Percentiles rank a stretch among this genome's conserved stretches.
Conservation (phyloP, 768 basidiomycete species). For the Termitomyces eurrhizus region DNA sequence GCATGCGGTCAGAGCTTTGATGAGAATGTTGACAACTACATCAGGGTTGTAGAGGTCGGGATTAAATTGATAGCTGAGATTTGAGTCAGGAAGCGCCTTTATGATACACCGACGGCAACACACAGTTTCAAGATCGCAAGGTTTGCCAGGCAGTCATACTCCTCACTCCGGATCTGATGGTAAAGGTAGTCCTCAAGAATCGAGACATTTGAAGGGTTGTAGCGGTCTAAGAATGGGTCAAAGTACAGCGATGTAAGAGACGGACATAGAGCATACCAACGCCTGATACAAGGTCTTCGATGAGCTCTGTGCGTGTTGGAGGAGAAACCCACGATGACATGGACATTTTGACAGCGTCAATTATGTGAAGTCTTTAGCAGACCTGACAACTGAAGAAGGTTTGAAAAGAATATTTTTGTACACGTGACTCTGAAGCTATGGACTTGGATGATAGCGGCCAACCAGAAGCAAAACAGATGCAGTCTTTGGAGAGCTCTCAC, state of each 20-base stretch:
- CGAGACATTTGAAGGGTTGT: slow-evolving; percentile 91
- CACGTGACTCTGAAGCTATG: slow-evolving; percentile 17
- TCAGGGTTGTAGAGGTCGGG: slow-evolving; percentile 89
- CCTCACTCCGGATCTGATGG: slow-evolving; percentile 85
- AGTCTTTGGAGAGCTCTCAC: neutral
- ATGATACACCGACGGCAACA: slow-evolving; percentile 16
- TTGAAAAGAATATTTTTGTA: slow-evolving; percentile 25
- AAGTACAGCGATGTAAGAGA: slow-evolving; percentile 4
- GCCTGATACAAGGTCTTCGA: slow-evolving; percentile 87
- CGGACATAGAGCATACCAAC: slow-evolving; percentile 56
- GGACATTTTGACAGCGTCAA: slow-evolving; percentile 35
- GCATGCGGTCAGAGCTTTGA: slow-evolving; percentile 82
- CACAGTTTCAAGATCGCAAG: slow-evolving; percentile 92
- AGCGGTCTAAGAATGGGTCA: slow-evolving; percentile 63
- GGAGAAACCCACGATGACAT: slow-evolving; percentile 76
- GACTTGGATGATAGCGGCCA: slow-evolving; percentile 5
- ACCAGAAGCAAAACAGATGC: neutral
- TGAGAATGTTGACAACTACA: slow-evolving; percentile 90
- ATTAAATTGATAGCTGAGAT: slow-evolving; percentile 89
- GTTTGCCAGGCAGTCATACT: slow-evolving; percentile 95
- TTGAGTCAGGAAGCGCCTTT: neutral
- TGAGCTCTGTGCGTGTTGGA: slow-evolving; percentile 75
- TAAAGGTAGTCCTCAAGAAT: slow-evolving; percentile 97
- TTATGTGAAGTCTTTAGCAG: neutral
- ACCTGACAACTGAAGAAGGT: neutral